Conservation (phyloP, 768 basidiomycete genomes). For the Neoboletus magnificus region DNA sequence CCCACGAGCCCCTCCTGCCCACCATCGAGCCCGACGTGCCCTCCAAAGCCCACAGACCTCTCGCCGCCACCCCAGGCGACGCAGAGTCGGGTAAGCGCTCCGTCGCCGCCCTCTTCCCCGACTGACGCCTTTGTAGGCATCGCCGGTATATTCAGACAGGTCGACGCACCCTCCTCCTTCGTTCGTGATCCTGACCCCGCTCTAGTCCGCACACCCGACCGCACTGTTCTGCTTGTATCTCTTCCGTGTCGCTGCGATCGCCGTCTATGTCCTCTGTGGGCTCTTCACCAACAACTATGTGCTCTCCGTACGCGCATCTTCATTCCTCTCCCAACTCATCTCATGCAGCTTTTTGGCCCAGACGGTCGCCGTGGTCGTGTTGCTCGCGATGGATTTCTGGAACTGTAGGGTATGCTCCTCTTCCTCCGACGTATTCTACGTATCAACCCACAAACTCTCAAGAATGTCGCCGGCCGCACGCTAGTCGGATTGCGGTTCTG, state of each 20-base stretch:
- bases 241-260: constrained; percentile 85
- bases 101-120: background rate
- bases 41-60: constrained; percentile 34
- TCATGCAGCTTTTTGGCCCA: constrained; percentile 23
- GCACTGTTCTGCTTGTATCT: constrained; percentile 86
- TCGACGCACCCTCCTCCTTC: constrained; percentile 27
- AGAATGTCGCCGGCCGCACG: constrained; percentile 94
- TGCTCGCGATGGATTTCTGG: constrained; percentile 98
- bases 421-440: background rate
- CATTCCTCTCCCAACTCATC: background rate
- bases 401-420: constrained; percentile 71
- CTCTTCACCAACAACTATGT: constrained; percentile 90
- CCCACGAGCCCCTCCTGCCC: constrained; percentile 61
- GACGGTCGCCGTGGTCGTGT: constrained; percentile 90
- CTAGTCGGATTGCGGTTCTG: constrained; percentile 95
- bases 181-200: constrained; percentile 10
- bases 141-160: constrained; percentile 75
- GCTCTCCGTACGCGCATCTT: constrained; percentile 63
- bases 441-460: constrained; percentile 4
- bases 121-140: constrained; percentile 44
- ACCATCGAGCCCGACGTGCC: constrained; percentile 90
- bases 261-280: constrained; percentile 91
- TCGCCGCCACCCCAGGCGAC: constrained; percentile 58
- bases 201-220: constrained; percentile 74
- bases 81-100: constrained; percentile 65